Conservation (phyloP, 768 basidiomycete genomes). For the Krasilnikovozyma curviuscula region DNA sequence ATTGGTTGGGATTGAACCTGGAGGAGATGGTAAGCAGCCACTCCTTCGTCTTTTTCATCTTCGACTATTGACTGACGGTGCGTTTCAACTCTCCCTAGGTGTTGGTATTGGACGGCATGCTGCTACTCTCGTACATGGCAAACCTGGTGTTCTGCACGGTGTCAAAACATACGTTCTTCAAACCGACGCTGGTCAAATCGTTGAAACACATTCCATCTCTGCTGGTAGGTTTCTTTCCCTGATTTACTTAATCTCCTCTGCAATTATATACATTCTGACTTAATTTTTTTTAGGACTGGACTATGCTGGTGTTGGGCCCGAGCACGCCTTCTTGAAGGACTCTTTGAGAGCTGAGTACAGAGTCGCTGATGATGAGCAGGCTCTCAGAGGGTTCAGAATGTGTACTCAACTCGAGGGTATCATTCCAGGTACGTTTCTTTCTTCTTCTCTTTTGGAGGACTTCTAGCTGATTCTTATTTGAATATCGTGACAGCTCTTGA, state of each 20-base stretch:
- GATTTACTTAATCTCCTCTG: no score
- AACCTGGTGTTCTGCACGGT: conserved; percentile 87
- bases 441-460: no score
- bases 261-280: not conserved
- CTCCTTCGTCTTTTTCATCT: not conserved
- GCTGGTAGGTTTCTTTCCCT: no score
- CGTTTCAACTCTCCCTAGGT: conserved; percentile 41
- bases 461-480: no score
- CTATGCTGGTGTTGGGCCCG: conserved; percentile 80
- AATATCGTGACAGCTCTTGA: conserved; percentile 82
- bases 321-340: conserved; percentile 94
- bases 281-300: conserved; percentile 12
- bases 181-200: conserved; percentile 70
- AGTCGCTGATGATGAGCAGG: conserved; percentile 81
- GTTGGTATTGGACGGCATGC: conserved; percentile 70
- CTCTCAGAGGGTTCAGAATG: conserved; percentile 75
- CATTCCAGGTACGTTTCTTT: conserved; percentile 59
- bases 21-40: conserved; percentile 78
- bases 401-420: conserved; percentile 88
- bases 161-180: conserved; percentile 91
- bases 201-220: conserved; percentile 91
- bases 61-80: not conserved
- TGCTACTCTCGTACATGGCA: conserved; percentile 77
- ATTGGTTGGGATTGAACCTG: conserved; percentile 87
- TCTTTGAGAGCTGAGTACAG: conserved; percentile 83